Percentiles rank a stretch among this genome's conserved stretches.
These are phyloP conservation scores for Podospora pseudocomata DNA, from an alignment of 495 filamentous ascomycete genomes.

Conservation along the genomic window DNA sequence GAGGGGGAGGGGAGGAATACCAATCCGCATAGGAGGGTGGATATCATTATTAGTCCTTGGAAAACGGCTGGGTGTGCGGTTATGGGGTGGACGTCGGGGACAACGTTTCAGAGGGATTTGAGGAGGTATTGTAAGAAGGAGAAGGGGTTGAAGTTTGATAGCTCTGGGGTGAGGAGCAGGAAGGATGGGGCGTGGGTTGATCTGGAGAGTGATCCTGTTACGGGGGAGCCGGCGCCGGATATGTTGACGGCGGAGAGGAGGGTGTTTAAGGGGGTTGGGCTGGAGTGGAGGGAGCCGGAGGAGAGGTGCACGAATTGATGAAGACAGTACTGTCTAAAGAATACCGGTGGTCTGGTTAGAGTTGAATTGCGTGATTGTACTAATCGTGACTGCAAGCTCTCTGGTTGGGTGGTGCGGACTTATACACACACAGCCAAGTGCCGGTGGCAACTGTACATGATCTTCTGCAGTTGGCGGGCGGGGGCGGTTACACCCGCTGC, in stretches of 20 bases:
- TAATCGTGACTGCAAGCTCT: neutral
- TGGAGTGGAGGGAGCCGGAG: conserved; percentile 68
- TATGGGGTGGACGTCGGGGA: conserved; percentile 82
- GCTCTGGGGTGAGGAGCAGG: conserved; percentile 73
- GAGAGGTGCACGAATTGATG: conserved; percentile 70
- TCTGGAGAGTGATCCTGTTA: conserved; percentile 42
- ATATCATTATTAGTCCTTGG: conserved; percentile 92
- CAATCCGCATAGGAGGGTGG: conserved; percentile 78
- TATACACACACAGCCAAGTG: neutral
- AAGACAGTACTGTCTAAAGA: neutral
- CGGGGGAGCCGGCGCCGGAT: conserved; percentile 43
- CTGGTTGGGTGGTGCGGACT: neutral
- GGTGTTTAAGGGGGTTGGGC: conserved; percentile 74
- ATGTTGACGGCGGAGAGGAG: conserved; percentile 70
- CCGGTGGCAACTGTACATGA: neutral
- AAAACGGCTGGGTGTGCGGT: conserved; percentile 83
- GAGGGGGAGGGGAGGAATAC: conserved; percentile 50
- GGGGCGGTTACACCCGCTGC: neutral
- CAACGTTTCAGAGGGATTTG: conserved; percentile 86
- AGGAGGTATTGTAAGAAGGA: conserved; percentile 71
- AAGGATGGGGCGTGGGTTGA: conserved; percentile 63
- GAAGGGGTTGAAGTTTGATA: conserved; percentile 80
- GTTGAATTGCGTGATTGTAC: neutral
- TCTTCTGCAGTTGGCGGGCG: too few relatives aligned
- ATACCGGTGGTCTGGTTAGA: neutral